Conservation (phyloP, 495 filamentous ascomycete species). For the Penicillium fimorum region DNA sequence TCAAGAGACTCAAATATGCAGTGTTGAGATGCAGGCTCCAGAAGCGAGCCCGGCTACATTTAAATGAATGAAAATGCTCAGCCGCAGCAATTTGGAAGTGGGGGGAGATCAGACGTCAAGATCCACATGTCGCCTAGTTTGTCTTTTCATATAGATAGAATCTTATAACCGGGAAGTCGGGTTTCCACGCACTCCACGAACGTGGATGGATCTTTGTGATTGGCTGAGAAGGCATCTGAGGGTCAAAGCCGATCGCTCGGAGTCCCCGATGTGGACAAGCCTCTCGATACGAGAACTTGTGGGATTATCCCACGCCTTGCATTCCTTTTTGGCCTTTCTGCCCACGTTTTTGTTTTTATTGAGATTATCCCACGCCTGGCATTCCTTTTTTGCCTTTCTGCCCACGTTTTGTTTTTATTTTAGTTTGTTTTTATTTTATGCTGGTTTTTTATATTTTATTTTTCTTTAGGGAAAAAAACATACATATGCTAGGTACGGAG, state of each 20-base stretch:
- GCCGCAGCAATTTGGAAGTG: conserved; percentile 13
- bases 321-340: background rate
- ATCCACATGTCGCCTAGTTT: conserved; percentile 5
- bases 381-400: background rate
- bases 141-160: background rate
- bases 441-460: too few species aligned
- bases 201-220: background rate
- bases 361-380: conserved; percentile 11
- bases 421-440: background rate
- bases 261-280: conserved; percentile 13
- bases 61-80: conserved; percentile 6
- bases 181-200: background rate
- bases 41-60: conserved; percentile 8
- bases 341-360: conserved; percentile 12
- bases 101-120: conserved; percentile 12
- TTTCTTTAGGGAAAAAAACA: too few species aligned
- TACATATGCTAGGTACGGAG: background rate
- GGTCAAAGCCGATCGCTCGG: conserved; percentile 17
- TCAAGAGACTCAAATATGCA: background rate
- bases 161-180: conserved; percentile 11
- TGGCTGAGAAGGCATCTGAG: conserved; percentile 2
- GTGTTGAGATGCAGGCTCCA: conserved; percentile 12
- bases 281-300: conserved; percentile 4
- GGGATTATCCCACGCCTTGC: conserved; percentile 6
- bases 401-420: conserved; percentile 13